phyloP scores from a whole-genome alignment of 129 eudicot genomes.

The Lactuca sativa region DNA sequence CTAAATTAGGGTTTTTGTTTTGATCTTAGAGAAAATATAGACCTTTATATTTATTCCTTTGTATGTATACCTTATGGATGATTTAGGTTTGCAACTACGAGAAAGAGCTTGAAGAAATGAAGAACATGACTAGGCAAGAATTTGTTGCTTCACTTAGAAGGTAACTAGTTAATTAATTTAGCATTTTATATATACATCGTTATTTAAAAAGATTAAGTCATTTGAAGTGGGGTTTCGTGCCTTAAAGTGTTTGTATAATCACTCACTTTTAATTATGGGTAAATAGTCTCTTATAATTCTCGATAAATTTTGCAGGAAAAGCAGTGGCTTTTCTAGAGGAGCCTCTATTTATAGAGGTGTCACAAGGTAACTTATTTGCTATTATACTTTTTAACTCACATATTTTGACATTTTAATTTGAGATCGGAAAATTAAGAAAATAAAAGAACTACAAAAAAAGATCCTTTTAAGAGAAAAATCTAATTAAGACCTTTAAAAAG shows the following conservation, averaged over 20 bases:
- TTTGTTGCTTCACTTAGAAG: conserved; percentile 96
- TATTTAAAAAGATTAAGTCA: background rate
- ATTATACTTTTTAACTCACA: background rate
- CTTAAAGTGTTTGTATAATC: background rate
- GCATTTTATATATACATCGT: conserved; percentile 1
- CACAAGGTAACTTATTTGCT: conserved; percentile 49
- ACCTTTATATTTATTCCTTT: background rate
- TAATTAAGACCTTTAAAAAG: background rate
- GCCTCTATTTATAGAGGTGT: conserved; percentile 95
- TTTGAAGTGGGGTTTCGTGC: background rate
- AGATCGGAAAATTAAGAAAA: background rate
- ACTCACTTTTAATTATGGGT: background rate
- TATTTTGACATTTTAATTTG: background rate
- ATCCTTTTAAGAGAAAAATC: background rate
- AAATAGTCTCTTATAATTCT: background rate
- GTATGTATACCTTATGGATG: conserved; percentile 1
- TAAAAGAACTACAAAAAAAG: background rate
- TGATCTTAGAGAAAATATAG: background rate
- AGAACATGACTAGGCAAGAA: conserved; percentile 89
- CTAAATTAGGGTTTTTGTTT: background rate
- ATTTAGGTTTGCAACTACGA: conserved; percentile 67
- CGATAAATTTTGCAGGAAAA: conserved; percentile 54
- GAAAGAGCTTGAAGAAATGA: conserved; percentile 87
- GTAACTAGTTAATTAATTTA: conserved; percentile 26
- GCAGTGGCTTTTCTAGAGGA: conserved; percentile 96